Evolutionary conservation across 352 stramenopile species (phyloP), one percentile per base, ranked within the genome.

Genomic region (Aphanomyces invadans): DNA sequence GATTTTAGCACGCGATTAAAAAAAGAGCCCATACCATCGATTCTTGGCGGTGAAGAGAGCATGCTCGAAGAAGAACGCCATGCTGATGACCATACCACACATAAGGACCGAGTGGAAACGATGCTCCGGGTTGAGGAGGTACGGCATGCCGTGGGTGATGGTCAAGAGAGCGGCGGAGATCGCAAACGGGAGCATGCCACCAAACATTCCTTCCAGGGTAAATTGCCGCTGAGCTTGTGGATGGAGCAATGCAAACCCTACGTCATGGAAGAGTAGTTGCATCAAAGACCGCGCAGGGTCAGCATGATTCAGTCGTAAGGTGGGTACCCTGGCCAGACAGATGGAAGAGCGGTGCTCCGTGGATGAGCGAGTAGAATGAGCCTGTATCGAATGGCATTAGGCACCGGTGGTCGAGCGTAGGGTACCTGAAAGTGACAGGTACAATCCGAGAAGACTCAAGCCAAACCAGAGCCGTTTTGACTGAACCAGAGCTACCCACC

Each of bases 281-380:
- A n/a, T n/a, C n/a, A n/a, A n/a, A n/a, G n/a, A n/a, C n/a, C n/a
- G n/a, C n/a, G n/a, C n/a, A n/a, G n/a, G n/a, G n/a, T n/a, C n/a
- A n/a, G n/a, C n/a, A n/a, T n/a, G n/a, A n/a, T n/a, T n/a, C n/a
- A n/a, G n/a, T n/a, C n/a, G n/a, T n/a, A n/a, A n/a, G n/a, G n/a
- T n/a, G n/a, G n/a, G n/a, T 7, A 67, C 60, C 60, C 11, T 55
- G 28, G 12, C n/a, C 3, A 11, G 32, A 48, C 4, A 67, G 33
- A 44, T 67, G 54, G 29, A 67, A 67, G n/a, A 67, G 60, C 11
- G 60, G 49, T 2, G 60, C 31, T n/a, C 60, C 60, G n/a, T 67
- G 60, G 60, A 67, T 67, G 49, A 67, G 56, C 12, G 60, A 45
- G 60, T 57, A 67, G 23, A 67, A 67, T 23, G 60, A 42, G 45